Conservation (phyloP, 352 stramenopile genomes). For the Pythium oligandrum region DNA sequence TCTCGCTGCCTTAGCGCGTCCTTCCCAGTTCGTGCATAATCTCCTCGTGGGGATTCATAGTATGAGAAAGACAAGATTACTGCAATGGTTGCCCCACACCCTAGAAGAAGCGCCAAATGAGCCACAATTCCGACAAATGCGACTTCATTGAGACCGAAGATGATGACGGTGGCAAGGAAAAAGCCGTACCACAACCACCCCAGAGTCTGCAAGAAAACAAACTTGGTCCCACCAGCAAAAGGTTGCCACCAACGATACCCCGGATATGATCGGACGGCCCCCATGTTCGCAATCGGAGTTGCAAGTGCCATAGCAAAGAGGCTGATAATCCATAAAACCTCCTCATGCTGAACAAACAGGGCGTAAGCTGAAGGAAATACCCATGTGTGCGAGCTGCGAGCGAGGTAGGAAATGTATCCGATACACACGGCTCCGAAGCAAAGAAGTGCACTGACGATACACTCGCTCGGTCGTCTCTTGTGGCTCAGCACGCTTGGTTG, state of each 20-base stretch:
- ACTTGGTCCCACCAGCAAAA: conserved; percentile 50
- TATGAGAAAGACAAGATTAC: conserved; percentile 34
- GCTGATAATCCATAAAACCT: conserved; percentile 33
- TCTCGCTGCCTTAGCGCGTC: not conserved
- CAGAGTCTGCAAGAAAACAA: conserved; percentile 52
- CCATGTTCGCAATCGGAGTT: conserved; percentile 33
- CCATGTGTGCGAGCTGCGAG: conserved; percentile 1
- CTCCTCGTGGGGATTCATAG: conserved; percentile 11
- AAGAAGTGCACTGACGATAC: conserved; percentile 30
- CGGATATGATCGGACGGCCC: conserved; percentile 23
- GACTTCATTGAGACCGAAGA: conserved; percentile 36
- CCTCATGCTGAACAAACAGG: conserved; percentile 24
- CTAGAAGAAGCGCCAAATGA: conserved; percentile 30
- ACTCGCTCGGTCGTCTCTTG: conserved; percentile 10
- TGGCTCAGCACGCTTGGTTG: too few relatives aligned
- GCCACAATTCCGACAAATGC: conserved; percentile 21
- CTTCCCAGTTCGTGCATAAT: too few relatives aligned
- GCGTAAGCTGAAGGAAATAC: too few relatives aligned
- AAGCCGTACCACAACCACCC: conserved; percentile 57
- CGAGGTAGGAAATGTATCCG: conserved; percentile 19
- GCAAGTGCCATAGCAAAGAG: conserved; percentile 30
- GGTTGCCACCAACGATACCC: conserved; percentile 44
- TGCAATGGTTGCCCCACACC: conserved; percentile 18
- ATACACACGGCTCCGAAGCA: conserved; percentile 22
- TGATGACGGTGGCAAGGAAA: conserved; percentile 32